Base-by-base conservation (phyloP, 805 yeast species). In the Kuraishia hungarica region DNA sequence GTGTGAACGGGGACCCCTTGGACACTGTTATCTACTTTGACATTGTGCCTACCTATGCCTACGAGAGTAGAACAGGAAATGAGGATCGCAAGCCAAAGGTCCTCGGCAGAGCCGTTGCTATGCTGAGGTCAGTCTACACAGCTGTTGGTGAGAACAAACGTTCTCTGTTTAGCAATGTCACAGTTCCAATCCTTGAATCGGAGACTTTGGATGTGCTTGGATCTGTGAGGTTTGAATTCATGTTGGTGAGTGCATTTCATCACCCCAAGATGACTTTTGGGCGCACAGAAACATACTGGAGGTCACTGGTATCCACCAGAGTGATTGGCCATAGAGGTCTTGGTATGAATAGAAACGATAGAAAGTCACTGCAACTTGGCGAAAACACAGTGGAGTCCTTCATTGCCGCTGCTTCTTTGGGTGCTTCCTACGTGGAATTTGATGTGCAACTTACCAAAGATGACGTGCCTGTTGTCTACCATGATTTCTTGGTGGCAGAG, bases 241-340 rank as follows among this genome's bases (percentile, higher is more conserved):
- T 87, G 68, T 69, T 84, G 49, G 86, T 89, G 3, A 81, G 78
- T 13, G 85, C 97, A 1, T 93, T 92, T 64, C 65, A 66, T 43
- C 96, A 90, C 66, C 83, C 84, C 8, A 78, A 80, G 48, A 81
- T 86, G 83, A 78, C 79, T 11, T 70, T 86, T n/a, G 76, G 70
- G 58, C 74, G 87, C 61, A 80, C 89, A 1, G 87, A 88, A 54
- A 86, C 94, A 1, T 92, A 91, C 71, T 93, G 97, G 97, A 89
- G 87, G 64, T 89, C 94, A 15, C 73, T 90, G 54, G 91, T 88
- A 3, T 81, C 93, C 0, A 89, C 97, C 1, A 78, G 97, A 57
- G 96, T 93, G 24, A 93, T 93, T 70, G 98, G 98, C 1, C 98
- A 93, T 69, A 81, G 98, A 64, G 98, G 98, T 4, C 75, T 90